Conservation (phyloP, 2,329 filamentous ascomycete species). For the Chaetomium globosum region DNA sequence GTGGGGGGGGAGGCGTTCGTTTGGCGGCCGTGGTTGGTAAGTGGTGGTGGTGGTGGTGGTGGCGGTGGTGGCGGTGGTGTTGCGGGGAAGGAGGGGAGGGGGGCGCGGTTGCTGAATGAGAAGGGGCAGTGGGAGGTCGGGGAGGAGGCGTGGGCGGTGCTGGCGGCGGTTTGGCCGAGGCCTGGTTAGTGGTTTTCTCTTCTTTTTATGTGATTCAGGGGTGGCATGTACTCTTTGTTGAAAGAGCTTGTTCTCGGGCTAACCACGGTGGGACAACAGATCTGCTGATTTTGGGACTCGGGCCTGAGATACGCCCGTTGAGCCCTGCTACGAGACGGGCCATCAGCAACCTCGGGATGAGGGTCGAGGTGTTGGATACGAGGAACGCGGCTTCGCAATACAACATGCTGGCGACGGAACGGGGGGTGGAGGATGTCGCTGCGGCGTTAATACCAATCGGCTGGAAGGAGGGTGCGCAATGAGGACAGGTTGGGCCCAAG, state of each 20-base stretch:
- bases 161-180: slow-evolving; percentile 82
- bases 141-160: slow-evolving; percentile 69
- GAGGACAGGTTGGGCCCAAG: not conserved
- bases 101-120: slow-evolving; percentile 62
- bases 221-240: too few relatives aligned
- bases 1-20: slow-evolving; percentile 84
- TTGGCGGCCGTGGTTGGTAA: slow-evolving; percentile 75
- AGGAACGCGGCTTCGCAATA: slow-evolving; percentile 93
- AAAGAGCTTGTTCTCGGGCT: slow-evolving; percentile 9
- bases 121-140: slow-evolving; percentile 82
- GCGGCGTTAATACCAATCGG: slow-evolving; percentile 86
- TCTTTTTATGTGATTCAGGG: not conserved
- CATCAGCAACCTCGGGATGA: slow-evolving; percentile 77
- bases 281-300: slow-evolving; percentile 85
- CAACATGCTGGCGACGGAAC: slow-evolving; percentile 91
- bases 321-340: slow-evolving; percentile 72
- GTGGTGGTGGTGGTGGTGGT: not conserved
- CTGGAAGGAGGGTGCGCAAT: slow-evolving; percentile 61
- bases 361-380: slow-evolving; percentile 88
- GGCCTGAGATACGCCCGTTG: slow-evolving; percentile 72
- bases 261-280: slow-evolving; percentile 54
- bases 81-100: slow-evolving; percentile 34
- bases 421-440: slow-evolving; percentile 81
- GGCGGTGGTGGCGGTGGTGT: not conserved
- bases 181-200: slow-evolving; percentile 64